Conservation (phyloP, 2,329 filamentous ascomycete species). For the Beauveria brongniartii region DNA sequence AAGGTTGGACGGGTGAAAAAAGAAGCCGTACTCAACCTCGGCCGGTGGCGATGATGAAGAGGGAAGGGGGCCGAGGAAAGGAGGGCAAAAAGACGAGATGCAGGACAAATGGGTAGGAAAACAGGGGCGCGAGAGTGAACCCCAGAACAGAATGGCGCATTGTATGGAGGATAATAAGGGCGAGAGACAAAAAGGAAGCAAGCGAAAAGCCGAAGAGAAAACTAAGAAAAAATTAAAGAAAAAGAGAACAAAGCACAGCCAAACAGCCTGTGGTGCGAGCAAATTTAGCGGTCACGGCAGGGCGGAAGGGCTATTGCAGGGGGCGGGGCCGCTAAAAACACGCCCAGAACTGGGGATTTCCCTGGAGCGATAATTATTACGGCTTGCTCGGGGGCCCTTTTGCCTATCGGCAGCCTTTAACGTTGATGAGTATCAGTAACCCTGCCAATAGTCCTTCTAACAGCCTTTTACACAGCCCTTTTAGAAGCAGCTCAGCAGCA, state of each 20-base stretch:
- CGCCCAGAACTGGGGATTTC: too few relatives aligned
- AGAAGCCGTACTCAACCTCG: background rate
- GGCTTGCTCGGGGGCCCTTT: too few relatives aligned
- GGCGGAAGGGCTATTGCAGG: background rate
- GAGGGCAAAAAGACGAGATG: background rate
- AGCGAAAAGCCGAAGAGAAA: background rate
- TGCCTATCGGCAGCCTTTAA: too few relatives aligned
- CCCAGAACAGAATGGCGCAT: slow-evolving; percentile 1
- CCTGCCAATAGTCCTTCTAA: too few relatives aligned
- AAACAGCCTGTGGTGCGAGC: background rate
- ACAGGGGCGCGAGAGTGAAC: slow-evolving; percentile 4
- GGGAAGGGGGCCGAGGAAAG: background rate
- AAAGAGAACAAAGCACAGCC: too few relatives aligned
- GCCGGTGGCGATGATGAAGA: slow-evolving; percentile 3
- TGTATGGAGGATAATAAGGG: background rate
- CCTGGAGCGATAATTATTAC: too few relatives aligned
- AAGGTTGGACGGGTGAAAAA: background rate
- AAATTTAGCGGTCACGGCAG: background rate
- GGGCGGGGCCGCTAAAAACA: background rate
- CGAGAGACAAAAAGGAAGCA: background rate
- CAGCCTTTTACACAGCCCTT: too few relatives aligned
- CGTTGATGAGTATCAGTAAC: too few relatives aligned
- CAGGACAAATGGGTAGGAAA: background rate
- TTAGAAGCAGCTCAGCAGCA: background rate
- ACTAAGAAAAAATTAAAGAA: background rate